phyloP scores from a whole-genome alignment of 257 asterid species.

The Gentiana dahurica region DNA sequence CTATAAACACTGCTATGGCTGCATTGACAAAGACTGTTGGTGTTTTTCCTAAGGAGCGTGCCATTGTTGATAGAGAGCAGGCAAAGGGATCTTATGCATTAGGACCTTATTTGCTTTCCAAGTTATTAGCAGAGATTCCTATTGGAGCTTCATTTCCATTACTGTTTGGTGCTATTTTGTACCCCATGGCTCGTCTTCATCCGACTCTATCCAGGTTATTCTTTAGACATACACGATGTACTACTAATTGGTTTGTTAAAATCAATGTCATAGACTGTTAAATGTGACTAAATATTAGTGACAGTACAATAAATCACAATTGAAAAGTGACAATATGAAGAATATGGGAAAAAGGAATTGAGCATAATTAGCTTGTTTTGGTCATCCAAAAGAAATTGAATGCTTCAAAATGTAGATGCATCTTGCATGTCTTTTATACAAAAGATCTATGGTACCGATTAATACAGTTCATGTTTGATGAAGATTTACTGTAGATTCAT shows the following conservation, averaged over 20 bases:
- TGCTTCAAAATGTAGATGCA: too few species aligned
- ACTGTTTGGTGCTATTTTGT: slow-evolving; percentile 81
- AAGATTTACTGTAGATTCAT: too few species aligned
- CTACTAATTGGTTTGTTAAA: too few species aligned
- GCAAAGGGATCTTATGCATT: slow-evolving; percentile 77
- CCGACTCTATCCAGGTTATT: slow-evolving; percentile 73
- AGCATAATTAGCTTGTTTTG: too few species aligned
- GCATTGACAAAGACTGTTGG: slow-evolving; percentile 98
- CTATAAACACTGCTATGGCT: slow-evolving; percentile 99
- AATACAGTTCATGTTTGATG: background rate
- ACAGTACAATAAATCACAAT: too few species aligned
- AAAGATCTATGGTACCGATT: too few species aligned
- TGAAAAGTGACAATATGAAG: too few species aligned
- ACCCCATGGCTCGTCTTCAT: slow-evolving; percentile 95
- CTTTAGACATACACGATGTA: background rate
- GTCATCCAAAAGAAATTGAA: too few species aligned
- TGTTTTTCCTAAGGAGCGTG: slow-evolving; percentile 95
- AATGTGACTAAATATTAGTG: background rate
- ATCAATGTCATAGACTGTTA: background rate
- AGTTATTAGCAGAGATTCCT: slow-evolving; percentile 89
- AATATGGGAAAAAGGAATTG: too few species aligned
- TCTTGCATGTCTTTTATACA: too few species aligned
- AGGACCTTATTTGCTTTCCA: slow-evolving; percentile 90
- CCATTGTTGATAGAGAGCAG: slow-evolving; percentile 90
- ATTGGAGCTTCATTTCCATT: slow-evolving; percentile 94